Conservation (phyloP, 2,329 filamentous ascomycete species). For the Colletotrichum destructivum region DNA sequence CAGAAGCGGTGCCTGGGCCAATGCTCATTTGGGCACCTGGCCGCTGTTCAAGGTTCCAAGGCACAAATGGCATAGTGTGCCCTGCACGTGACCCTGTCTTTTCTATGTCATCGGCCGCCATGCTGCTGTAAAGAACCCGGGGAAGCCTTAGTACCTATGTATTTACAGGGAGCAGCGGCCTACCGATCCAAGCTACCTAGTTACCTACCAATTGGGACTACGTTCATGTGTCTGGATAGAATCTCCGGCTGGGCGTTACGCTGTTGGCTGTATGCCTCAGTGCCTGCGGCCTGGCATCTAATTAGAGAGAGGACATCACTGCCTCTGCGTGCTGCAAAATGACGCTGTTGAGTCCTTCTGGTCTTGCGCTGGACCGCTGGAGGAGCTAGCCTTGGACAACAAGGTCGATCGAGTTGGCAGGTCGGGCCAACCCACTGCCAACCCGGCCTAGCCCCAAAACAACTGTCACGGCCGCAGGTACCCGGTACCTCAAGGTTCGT, state of each 20-base stretch:
- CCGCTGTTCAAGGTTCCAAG: conserved; percentile 29
- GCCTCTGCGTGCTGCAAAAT: conserved; percentile 3
- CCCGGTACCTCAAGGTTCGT: conserved; percentile 29
- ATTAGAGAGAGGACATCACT: background rate
- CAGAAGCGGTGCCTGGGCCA: conserved; percentile 26
- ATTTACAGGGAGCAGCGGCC: background rate
- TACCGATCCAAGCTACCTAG: too few species aligned
- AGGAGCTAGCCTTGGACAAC: conserved; percentile 14
- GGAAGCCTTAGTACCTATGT: background rate
- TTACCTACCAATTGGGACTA: background rate
- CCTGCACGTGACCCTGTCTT: conserved; percentile 8
- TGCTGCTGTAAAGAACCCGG: conserved; percentile 5
- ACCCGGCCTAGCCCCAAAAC: conserved; percentile 40
- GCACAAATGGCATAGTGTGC: conserved; percentile 5
- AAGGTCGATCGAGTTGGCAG: conserved; percentile 19
- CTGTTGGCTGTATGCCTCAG: background rate
- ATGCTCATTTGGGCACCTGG: conserved; percentile 39
- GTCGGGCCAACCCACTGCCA: conserved; percentile 40
- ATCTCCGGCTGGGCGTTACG: background rate
- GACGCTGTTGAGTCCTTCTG: conserved; percentile 17
- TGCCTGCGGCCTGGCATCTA: background rate
- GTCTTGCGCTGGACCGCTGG: conserved; percentile 10
- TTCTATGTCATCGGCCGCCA: conserved; percentile 7
- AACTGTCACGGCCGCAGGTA: conserved; percentile 33
- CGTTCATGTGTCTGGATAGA: conserved; percentile 3